A percentile compares a stretch with the other conserved stretches of the same genome.
phyloP scores from a whole-genome alignment of 176 grass and related monocot genomes.

The Poa annua region DNA sequence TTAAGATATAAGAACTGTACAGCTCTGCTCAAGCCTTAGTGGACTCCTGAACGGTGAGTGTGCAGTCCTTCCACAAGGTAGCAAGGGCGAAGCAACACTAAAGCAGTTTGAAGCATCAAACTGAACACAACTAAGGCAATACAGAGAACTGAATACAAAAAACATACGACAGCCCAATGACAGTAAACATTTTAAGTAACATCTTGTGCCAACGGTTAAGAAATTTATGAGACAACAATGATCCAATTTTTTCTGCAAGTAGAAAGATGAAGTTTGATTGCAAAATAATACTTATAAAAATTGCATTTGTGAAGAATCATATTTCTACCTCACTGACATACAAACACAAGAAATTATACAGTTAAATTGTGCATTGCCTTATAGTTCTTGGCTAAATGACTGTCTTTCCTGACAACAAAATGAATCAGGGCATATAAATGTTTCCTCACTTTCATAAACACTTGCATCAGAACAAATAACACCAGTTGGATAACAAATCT shows the following conservation, averaged over 20 bases:
- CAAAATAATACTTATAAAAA: neutral
- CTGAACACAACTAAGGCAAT: conserved; percentile 1
- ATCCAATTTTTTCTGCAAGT: neutral
- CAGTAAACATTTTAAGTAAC: neutral
- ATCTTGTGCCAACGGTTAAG: neutral
- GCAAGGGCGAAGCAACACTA: neutral
- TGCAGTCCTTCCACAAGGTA: no score
- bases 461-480: neutral
- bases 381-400: neutral
- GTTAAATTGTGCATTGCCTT: neutral
- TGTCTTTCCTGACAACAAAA: neutral
- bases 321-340: neutral
- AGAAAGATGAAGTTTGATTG: neutral
- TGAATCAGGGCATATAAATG: neutral
- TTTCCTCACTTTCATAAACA: neutral
- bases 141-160: neutral
- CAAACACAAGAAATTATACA: neutral
- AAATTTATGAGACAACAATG: neutral
- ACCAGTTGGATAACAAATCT: neutral
- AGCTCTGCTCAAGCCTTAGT: no score
- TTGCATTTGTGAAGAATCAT: neutral
- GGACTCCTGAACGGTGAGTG: no score
- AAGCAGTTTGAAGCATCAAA: neutral
- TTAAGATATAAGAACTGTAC: no score
- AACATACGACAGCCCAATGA: neutral